Evolutionary conservation across 306 rosid species (phyloP).

Genomic region (Trifolium dubium): DNA sequence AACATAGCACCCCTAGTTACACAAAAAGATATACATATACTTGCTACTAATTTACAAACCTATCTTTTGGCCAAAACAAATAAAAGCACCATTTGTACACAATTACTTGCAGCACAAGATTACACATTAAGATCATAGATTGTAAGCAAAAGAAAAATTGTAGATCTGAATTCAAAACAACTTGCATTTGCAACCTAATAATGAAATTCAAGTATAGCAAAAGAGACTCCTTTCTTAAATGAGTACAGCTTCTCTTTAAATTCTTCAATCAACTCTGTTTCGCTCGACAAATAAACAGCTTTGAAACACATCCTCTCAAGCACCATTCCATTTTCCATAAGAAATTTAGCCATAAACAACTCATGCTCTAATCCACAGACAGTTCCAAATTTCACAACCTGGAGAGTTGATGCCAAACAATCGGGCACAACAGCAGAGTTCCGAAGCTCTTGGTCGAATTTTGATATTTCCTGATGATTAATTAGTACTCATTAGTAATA

Average conservation of each 20-base stretch:
- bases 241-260: slow-evolving; percentile 23
- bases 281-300: accelerated
- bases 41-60: no score
- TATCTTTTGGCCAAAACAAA: no score
- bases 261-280: not conserved
- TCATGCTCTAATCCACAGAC: not conserved
- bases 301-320: slow-evolving; percentile 32
- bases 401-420: slow-evolving; percentile 11
- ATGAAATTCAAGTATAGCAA: slow-evolving; percentile 10
- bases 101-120: no score
- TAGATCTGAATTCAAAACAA: no score
- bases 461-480: not conserved
- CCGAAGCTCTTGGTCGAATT: not conserved
- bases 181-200: not conserved
- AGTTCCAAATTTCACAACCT: slow-evolving; percentile 21
- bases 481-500: not conserved
- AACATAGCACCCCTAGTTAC: no score
- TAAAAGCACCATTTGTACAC: no score
- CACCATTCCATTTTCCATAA: not conserved
- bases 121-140: no score
- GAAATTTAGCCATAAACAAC: slow-evolving; percentile 29
- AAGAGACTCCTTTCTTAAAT: not conserved
- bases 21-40: no score
- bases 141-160: no score
- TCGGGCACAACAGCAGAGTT: slow-evolving; percentile 9